Conservation (phyloP, 352 stramenopile genomes). For the Blastocystis hominis region DNA sequence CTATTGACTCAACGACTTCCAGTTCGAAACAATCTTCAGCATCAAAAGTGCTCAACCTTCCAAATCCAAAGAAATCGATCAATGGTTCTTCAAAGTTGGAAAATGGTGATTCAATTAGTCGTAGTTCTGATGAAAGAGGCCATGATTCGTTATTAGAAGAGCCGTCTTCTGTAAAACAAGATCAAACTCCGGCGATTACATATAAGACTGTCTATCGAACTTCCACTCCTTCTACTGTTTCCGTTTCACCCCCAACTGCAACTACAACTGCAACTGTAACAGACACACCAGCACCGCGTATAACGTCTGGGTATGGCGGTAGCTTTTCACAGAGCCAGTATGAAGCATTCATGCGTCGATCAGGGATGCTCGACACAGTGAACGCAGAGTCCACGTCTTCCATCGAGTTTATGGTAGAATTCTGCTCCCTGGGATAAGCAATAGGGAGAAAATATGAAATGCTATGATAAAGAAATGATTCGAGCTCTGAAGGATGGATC, state of each 20-base stretch:
- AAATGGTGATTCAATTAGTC: background rate
- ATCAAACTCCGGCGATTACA: background rate
- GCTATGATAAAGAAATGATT: slow-evolving; percentile 39
- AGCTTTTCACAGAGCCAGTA: slow-evolving; percentile 50
- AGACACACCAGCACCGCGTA: background rate
- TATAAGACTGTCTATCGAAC: background rate
- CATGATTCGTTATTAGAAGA: background rate
- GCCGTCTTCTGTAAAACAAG: background rate
- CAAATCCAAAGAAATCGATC: background rate
- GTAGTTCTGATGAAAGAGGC: background rate
- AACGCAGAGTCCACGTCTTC: background rate
- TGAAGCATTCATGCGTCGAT: slow-evolving; percentile 27
- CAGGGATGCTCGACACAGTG: background rate
- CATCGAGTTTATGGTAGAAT: background rate
- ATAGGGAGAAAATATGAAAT: slow-evolving; percentile 47
- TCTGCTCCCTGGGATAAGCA: background rate
- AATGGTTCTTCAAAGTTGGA: background rate
- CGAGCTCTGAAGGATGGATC: background rate
- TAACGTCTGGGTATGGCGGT: background rate
- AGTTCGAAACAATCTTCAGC: background rate
- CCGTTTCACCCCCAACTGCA: background rate
- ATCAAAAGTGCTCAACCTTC: too few species aligned
- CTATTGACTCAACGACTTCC: too few species aligned
- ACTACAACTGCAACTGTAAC: background rate
- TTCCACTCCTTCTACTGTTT: background rate